Percentiles rank a stretch among this genome's conserved stretches.
Evolutionary conservation across 768 basidiomycete species (phyloP).

Genomic region (Cyclocybe aegerita): DNA sequence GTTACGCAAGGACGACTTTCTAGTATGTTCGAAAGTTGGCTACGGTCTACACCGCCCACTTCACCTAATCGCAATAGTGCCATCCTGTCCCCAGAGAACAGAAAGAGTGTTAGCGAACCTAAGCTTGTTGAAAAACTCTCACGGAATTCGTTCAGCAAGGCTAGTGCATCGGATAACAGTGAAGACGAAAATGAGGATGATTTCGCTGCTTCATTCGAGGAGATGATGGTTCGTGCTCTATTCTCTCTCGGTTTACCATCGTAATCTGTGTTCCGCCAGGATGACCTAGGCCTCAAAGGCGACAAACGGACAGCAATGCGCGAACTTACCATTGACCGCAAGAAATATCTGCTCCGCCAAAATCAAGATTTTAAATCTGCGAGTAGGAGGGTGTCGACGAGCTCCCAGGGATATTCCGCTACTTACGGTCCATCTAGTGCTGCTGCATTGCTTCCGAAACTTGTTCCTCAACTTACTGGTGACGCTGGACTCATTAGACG

Average conservation of each 20-base stretch:
- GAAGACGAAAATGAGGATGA: conserved; percentile 33
- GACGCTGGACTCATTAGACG: conserved; percentile 67
- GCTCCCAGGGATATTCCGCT: conserved; percentile 38
- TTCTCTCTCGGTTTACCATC: background rate
- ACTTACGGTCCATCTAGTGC: conserved; percentile 64
- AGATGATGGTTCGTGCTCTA: conserved; percentile 59
- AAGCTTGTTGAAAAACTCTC: conserved; percentile 49
- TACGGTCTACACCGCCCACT: conserved; percentile 44
- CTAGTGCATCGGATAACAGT: conserved; percentile 17
- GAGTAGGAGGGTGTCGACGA: conserved; percentile 21
- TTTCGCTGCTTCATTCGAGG: conserved; percentile 58
- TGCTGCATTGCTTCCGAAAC: conserved; percentile 55
- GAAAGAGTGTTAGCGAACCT: conserved; percentile 75
- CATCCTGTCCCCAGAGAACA: conserved; percentile 33
- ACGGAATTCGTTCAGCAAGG: conserved; percentile 26
- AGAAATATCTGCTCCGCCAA: conserved; percentile 65
- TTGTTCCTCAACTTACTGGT: conserved; percentile 77
- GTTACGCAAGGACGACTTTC: conserved; percentile 62
- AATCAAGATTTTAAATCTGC: conserved; percentile 41
- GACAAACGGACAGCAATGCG: conserved; percentile 64
- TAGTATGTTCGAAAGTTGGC: conserved; percentile 67
- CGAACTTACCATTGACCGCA: conserved; percentile 58
- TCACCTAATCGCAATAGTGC: conserved; percentile 32
- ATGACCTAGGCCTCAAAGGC: conserved; percentile 74
- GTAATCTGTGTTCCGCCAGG: conserved; percentile 38